These are phyloP conservation scores for Pleurotus giganteus DNA, from an alignment of 768 basidiomycete species.

Conservation along the genomic window DNA sequence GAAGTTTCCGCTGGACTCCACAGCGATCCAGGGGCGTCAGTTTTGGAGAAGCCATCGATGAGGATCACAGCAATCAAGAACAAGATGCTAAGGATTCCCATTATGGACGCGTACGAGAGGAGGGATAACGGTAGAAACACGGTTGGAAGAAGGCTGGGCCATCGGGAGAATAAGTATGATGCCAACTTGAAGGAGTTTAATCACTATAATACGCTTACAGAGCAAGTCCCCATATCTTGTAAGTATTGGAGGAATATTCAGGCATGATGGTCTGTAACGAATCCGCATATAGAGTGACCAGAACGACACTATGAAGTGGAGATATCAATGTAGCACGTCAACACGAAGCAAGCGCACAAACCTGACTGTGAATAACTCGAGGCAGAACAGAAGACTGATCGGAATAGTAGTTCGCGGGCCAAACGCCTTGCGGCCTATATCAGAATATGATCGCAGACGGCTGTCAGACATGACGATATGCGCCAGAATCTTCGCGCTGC, in stretches of 20 bases:
- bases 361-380: conserved; percentile 86
- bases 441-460: conserved; percentile 77
- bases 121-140: conserved; percentile 83
- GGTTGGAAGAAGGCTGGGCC: conserved; percentile 71
- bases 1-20: conserved; percentile 73
- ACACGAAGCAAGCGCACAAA: conserved; percentile 25
- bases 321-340: not conserved
- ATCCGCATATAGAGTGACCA: conserved; percentile 90
- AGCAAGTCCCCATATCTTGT: conserved; percentile 71
- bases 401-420: conserved; percentile 66
- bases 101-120: conserved; percentile 84
- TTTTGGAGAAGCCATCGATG: conserved; percentile 77
- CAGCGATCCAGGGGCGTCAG: conserved; percentile 74
- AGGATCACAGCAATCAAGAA: conserved; percentile 76
- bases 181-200: conserved; percentile 3
- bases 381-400: conserved; percentile 74
- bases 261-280: conserved; percentile 77
- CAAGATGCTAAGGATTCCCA: conserved; percentile 80
- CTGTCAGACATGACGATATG: conserved; percentile 69
- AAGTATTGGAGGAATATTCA: conserved; percentile 59
- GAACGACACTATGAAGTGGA: conserved; percentile 58
- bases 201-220: conserved; percentile 68
- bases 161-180: not conserved
- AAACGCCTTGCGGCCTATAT: conserved; percentile 88
- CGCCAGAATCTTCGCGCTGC: conserved; percentile 85